Conservation (phyloP, 495 filamentous ascomycete species). For the Cercophora scortea region DNA sequence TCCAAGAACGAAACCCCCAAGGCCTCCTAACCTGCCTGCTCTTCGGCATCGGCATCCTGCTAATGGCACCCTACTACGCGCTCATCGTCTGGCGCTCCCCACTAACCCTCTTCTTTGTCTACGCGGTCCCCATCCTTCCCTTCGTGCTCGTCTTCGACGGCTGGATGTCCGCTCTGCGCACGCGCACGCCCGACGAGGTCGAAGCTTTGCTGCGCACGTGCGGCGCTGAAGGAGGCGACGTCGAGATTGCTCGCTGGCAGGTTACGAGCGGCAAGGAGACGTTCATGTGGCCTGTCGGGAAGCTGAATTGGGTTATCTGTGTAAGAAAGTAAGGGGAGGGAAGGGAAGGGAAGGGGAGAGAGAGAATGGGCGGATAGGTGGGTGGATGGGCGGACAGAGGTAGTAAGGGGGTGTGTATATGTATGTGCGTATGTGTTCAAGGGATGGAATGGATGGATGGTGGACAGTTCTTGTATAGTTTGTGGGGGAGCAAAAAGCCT, state of each 20-base stretch:
- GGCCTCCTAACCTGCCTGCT: constrained; percentile 47
- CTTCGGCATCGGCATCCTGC: constrained; percentile 45
- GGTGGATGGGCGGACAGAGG: neutral
- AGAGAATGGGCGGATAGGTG: too few species aligned
- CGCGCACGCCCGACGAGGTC: constrained; percentile 57
- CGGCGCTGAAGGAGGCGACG: constrained; percentile 32
- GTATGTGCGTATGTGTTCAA: too few species aligned
- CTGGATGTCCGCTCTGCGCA: constrained; percentile 54
- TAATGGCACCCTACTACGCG: constrained; percentile 52
- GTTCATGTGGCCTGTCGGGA: constrained; percentile 42
- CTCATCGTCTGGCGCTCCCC: constrained; percentile 41
- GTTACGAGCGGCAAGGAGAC: constrained; percentile 42
- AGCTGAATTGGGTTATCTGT: constrained; percentile 44
- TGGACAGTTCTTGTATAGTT: too few species aligned
- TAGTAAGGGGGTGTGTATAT: neutral
- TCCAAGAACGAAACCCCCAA: constrained; percentile 51
- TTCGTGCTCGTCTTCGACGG: constrained; percentile 61
- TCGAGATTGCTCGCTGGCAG: constrained; percentile 38
- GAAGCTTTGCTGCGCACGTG: constrained; percentile 45
- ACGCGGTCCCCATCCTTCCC: constrained; percentile 55
- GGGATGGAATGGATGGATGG: too few species aligned
- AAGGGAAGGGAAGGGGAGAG: neutral
- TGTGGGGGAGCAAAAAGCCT: too few species aligned
- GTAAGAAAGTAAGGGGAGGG: constrained; percentile 19
- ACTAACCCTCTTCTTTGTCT: constrained; percentile 54